Evolutionary conservation across 805 yeast genomes (phyloP).

Genomic region (Komagataella populi): DNA sequence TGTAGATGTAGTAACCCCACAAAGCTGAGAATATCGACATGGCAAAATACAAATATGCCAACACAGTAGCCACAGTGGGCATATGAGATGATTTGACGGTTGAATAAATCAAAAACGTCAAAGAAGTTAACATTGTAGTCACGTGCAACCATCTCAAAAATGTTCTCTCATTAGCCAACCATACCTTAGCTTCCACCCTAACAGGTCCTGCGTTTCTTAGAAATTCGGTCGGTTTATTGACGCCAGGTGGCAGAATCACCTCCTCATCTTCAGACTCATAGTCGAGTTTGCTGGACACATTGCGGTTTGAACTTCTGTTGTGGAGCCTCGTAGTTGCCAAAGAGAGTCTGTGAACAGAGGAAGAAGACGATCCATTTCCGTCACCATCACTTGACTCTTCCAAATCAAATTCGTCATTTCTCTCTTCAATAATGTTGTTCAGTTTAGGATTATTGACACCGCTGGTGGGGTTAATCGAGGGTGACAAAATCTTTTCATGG

Average conservation of each 20-base stretch:
- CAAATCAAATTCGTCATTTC: constrained; percentile 37
- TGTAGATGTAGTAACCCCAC: constrained; percentile 82
- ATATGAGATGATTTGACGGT: constrained; percentile 59
- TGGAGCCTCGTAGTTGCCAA: constrained; percentile 6
- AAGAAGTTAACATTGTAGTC: constrained; percentile 67
- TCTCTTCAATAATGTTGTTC: constrained; percentile 11
- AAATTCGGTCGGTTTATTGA: constrained; percentile 62
- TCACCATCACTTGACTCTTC: constrained; percentile 37
- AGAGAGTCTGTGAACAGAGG: constrained; percentile 1
- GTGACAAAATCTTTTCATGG: not conserved
- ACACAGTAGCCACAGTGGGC: constrained; percentile 43
- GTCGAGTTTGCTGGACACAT: constrained; percentile 16
- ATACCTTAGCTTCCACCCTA: constrained; percentile 93
- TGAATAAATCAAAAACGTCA: constrained; percentile 75
- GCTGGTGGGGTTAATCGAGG: not conserved
- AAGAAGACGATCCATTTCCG: constrained; percentile 5
- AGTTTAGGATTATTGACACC: not conserved
- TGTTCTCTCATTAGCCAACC: constrained; percentile 97
- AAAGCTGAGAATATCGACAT: constrained; percentile 71
- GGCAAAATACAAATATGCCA: constrained; percentile 72
- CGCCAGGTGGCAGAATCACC: constrained; percentile 79
- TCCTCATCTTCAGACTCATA: constrained; percentile 81
- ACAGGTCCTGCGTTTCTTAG: constrained; percentile 85
- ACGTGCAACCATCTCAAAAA: constrained; percentile 92
- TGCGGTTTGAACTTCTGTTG: constrained; percentile 8